Base-by-base conservation (phyloP, 768 basidiomycete genomes). In the Pholiota microspora region DNA sequence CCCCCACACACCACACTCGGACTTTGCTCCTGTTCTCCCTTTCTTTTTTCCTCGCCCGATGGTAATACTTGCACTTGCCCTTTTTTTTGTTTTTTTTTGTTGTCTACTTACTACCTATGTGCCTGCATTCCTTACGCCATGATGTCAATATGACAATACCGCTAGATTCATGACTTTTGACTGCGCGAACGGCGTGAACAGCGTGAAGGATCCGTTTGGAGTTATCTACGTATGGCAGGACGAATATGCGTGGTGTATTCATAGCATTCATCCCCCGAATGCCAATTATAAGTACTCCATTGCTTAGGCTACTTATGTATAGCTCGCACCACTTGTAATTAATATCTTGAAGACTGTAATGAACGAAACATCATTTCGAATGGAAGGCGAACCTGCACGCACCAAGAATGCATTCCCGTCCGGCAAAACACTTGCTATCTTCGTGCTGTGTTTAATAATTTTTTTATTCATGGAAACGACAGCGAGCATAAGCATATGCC, bases 81-180 rank as follows among this genome's bases (percentile, higher is more conserved):
- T 1, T 40, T 9, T 23, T 23, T 12, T 38, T 34, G 12, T 10
- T 24, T 31, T 6, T 12, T 31, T 31, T n/a, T n/a, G n/a, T n/a
- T n/a, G n/a, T n/a, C n/a, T n/a, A n/a, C n/a, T n/a, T n/a, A n/a
- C n/a, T n/a, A n/a, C n/a, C n/a, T n/a, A n/a, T n/a, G 15, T 34
- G 31, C 21, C 35, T 8, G 16, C 49, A 15, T 18, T 38, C 35
- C 18, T 25, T 35, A 40, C 36, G 42, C n/a, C 28, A 29, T 15
- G 51, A 21, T 51, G 38, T 21, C 51, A 51, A 51, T 51, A 44
- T 51, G 32, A 21, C 29, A 25, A 44, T 29, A 12, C 27, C 38
- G 38, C 31, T 36, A 51, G 15, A 51, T 24, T 28, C n/a, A n/a
- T 10, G 24, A 49, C 9, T 27, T 27, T 15, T 31, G 2, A 7